Evolutionary conservation across 768 basidiomycete species (phyloP), one percentile per base, ranked within the genome.

Genomic region (Amanita thiersii): DNA sequence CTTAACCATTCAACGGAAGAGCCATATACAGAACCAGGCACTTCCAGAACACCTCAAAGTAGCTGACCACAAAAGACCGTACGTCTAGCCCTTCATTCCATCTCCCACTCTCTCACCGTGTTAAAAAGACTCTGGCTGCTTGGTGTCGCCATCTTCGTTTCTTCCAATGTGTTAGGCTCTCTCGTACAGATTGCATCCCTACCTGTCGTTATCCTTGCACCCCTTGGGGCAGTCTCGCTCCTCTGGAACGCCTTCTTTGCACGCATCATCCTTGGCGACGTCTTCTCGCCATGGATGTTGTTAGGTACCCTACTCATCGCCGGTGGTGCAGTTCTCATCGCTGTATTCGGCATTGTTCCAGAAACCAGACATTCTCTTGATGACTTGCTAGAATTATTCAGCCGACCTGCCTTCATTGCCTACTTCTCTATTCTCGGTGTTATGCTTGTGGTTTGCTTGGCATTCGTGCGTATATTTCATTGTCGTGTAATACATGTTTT

Each of bases 221-320:
- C 92, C 0, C 72, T 97, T 3, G 92, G 92, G 8, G 92, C 91
- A 0, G 86, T 93, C 21, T 90, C 86, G 2, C 74, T 97, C 20
- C 74, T 97, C 20, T 94, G 86, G 86, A 97, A 97, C 57, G 91
- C 91, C 3, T 76, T 94, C 53, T 92, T 94, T 55, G 90, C 91
- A 11, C 73, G 79, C 21, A 52, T 93, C 29, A 71, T 94, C 29
- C 73, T 94, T 9, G 88, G 86, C 8, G 90, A 96, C 55, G 70
- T 77, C 15, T 90, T 93, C 62, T 87, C 88, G 3, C 73, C 73
- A 1, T 86, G 80, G 69, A 86, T 91, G 76, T 64, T 87, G 33
- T 61, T 88, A n/a, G 91, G 88, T 38, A 94, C 91, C 2, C 61
- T 86, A 31, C 68, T 93, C 56, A 91, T 97, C 47, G 86, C 88